phyloP scores from a whole-genome alignment of 2,329 filamentous ascomycete genomes.

The Lasiodiplodia sp. region DNA sequence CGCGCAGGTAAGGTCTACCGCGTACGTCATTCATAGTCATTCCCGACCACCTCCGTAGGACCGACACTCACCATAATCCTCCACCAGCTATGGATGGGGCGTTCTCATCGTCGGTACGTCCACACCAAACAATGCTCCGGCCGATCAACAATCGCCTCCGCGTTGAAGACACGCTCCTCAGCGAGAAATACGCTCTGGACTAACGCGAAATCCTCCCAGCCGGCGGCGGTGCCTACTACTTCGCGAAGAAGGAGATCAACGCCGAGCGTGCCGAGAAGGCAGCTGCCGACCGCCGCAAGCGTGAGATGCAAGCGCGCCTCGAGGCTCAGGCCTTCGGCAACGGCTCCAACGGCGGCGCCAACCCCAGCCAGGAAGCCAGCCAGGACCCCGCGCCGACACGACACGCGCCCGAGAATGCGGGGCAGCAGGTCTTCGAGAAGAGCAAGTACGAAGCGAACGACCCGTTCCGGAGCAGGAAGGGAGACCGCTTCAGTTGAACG shows the following conservation, averaged over 20 bases:
- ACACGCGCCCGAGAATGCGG: slow-evolving; percentile 77
- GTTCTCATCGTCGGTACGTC: slow-evolving; percentile 80
- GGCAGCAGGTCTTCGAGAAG: slow-evolving; percentile 73
- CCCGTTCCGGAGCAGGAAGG: slow-evolving; percentile 80
- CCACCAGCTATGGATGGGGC: slow-evolving; percentile 84
- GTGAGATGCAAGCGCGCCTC: slow-evolving; percentile 41
- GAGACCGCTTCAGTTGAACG: slow-evolving; percentile 74
- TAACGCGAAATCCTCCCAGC: slow-evolving; percentile 58
- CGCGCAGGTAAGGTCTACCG: slow-evolving; percentile 65
- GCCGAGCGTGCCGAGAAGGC: slow-evolving; percentile 80
- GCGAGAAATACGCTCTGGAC: background rate
- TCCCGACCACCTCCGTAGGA: slow-evolving; percentile 11
- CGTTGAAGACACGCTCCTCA: background rate
- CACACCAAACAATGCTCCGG: background rate
- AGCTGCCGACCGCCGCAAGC: slow-evolving; percentile 54
- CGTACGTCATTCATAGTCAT: slow-evolving; percentile 53
- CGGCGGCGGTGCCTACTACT: slow-evolving; percentile 91
- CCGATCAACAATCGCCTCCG: slow-evolving; percentile 4
- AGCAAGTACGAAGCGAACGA: slow-evolving; percentile 86
- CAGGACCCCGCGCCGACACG: slow-evolving; percentile 84
- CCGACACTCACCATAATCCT: slow-evolving; percentile 31
- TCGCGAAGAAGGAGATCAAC: slow-evolving; percentile 94
- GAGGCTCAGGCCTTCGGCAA: slow-evolving; percentile 36
- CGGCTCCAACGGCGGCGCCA: slow-evolving; percentile 48
- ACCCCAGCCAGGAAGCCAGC: slow-evolving; percentile 75